Evolutionary conservation across 2,329 filamentous ascomycete species (phyloP).

Genomic region (Fusarium longipes): DNA sequence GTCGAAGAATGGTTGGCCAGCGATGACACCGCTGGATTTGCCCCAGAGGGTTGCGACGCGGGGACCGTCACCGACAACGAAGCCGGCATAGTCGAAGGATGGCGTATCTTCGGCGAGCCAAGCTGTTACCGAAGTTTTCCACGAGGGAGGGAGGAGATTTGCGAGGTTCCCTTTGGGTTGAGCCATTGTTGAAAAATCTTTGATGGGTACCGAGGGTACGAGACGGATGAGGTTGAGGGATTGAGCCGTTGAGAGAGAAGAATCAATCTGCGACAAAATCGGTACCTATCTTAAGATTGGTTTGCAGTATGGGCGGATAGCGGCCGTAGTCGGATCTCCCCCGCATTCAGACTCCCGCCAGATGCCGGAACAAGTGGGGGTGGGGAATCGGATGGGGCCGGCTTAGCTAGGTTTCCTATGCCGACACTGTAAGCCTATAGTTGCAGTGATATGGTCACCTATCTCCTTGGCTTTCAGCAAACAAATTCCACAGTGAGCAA

Average conservation of each 20-base stretch:
- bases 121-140: conserved; percentile 80
- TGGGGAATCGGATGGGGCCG: conserved; percentile 28
- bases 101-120: conserved; percentile 98
- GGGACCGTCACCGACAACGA: conserved; percentile 82
- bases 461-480: too few species aligned
- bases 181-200: conserved; percentile 25
- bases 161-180: conserved; percentile 57
- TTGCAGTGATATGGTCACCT: background rate
- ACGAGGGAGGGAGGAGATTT: conserved; percentile 85
- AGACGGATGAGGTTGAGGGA: background rate
- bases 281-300: background rate
- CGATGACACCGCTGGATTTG: conserved; percentile 82
- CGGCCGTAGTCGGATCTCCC: conserved; percentile 13
- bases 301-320: conserved; percentile 22
- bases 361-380: conserved; percentile 35
- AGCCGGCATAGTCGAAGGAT: conserved; percentile 96
- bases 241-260: background rate
- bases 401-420: background rate
- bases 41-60: conserved; percentile 75
- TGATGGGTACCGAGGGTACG: background rate
- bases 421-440: background rate
- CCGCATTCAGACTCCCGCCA: conserved; percentile 8
- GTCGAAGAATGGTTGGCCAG: conserved; percentile 93
- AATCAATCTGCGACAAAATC: background rate
- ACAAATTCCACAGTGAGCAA: background rate